Evolutionary conservation across 805 yeast species (phyloP).

Genomic region (Ogataea ganodermae): DNA sequence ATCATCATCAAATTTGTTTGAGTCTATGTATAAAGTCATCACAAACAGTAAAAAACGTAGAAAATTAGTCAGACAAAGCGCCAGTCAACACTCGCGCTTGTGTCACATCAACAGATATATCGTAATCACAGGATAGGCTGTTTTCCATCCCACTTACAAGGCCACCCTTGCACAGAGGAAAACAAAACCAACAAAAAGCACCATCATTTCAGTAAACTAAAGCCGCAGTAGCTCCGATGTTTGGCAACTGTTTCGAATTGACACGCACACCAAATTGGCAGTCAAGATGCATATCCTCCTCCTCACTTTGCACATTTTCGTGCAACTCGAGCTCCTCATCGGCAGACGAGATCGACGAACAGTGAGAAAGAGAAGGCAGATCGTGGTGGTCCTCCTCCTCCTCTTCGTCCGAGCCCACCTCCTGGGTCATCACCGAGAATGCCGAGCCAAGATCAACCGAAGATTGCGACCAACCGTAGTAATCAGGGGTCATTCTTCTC

Average conservation of each 20-base stretch:
- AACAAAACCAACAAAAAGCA: background rate
- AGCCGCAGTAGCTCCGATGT: background rate
- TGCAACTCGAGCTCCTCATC: slow-evolving; percentile 20
- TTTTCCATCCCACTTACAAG: background rate
- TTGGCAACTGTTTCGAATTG: background rate
- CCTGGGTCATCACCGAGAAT: slow-evolving; percentile 9
- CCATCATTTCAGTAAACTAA: background rate
- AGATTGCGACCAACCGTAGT: slow-evolving; percentile 1
- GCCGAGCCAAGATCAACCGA: slow-evolving; percentile 8
- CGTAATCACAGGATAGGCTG: background rate
- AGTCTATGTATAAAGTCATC: background rate
- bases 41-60: background rate
- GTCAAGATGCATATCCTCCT: slow-evolving; percentile 1
- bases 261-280: background rate
- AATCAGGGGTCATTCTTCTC: slow-evolving; percentile 8
- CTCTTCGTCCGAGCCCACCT: slow-evolving; percentile 9
- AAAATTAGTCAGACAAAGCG: background rate
- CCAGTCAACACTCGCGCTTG: no score
- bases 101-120: background rate
- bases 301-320: slow-evolving; percentile 9
- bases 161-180: slow-evolving; percentile 13
- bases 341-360: slow-evolving; percentile 32
- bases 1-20: background rate
- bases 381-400: slow-evolving; percentile 21
- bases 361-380: slow-evolving; percentile 31